A percentile compares a stretch with the other conserved stretches of the same genome.
Conservation (phyloP, 2,329 filamentous ascomycete species). For the Colletotrichum falcatum region DNA sequence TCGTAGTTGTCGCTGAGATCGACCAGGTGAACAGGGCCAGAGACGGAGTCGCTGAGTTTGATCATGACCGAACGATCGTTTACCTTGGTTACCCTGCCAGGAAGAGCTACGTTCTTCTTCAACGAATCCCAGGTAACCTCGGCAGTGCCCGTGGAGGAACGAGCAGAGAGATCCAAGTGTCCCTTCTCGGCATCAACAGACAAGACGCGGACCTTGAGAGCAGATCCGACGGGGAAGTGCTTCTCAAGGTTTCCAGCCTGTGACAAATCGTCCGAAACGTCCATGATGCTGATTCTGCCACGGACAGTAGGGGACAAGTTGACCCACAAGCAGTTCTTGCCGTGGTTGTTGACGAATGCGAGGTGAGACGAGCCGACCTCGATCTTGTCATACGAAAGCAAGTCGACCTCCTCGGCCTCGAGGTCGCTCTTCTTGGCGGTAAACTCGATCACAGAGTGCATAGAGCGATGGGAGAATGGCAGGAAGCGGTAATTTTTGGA, state of each 20-base stretch:
- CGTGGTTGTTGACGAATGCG: slow-evolving; percentile 92
- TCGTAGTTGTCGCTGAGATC: slow-evolving; percentile 90
- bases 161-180: slow-evolving; percentile 85
- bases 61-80: slow-evolving; percentile 87
- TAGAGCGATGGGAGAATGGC: slow-evolving; percentile 86
- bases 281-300: slow-evolving; percentile 83
- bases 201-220: slow-evolving; percentile 83
- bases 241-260: slow-evolving; percentile 79
- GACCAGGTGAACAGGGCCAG: slow-evolving; percentile 83
- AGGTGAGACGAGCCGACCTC: slow-evolving; percentile 78
- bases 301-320: slow-evolving; percentile 90
- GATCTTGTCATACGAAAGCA: slow-evolving; percentile 79
- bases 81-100: slow-evolving; percentile 86
- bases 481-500: slow-evolving; percentile 91
- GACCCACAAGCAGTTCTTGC: slow-evolving; percentile 85
- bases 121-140: slow-evolving; percentile 77
- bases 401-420: slow-evolving; percentile 56
- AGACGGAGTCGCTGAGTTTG: slow-evolving; percentile 83
- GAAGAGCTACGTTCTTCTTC: slow-evolving; percentile 82
- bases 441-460: slow-evolving; percentile 87
- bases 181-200: slow-evolving; percentile 78
- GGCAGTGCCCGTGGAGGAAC: slow-evolving; percentile 68
- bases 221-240: slow-evolving; percentile 92
- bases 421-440: slow-evolving; percentile 81
- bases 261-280: slow-evolving; percentile 88